phyloP scores from a whole-genome alignment of 371 early-diverging fungal species.

The Coemansia sp. region DNA sequence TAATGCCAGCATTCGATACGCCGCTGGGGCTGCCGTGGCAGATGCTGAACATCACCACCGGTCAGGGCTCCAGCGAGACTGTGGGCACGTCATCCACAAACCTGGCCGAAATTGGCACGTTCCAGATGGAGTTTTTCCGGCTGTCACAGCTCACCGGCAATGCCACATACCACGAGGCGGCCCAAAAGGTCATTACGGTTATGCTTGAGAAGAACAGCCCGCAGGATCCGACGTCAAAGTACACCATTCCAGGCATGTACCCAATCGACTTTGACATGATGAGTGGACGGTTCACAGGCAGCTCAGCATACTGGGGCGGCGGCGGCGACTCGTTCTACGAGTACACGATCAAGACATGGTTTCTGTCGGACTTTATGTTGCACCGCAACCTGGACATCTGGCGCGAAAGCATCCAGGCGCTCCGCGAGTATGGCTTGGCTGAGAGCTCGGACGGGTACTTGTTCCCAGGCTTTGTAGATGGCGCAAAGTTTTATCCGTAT shows the following conservation, averaged over 20 bases:
- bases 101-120: slow-evolving; percentile 82
- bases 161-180: slow-evolving; percentile 66
- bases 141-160: slow-evolving; percentile 75
- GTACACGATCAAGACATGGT: slow-evolving; percentile 73
- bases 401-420: slow-evolving; percentile 47
- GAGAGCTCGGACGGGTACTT: slow-evolving; percentile 30
- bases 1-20: slow-evolving; percentile 80
- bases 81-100: slow-evolving; percentile 28
- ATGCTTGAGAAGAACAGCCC: slow-evolving; percentile 40
- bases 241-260: slow-evolving; percentile 46
- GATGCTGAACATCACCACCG: slow-evolving; percentile 47
- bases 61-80: slow-evolving; percentile 69
- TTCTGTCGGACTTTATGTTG: slow-evolving; percentile 48
- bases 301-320: slow-evolving; percentile 61
- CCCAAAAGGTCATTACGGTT: slow-evolving; percentile 41
- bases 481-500: slow-evolving; percentile 38
- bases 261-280: slow-evolving; percentile 47
- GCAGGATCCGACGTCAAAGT: slow-evolving; percentile 19
- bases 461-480: slow-evolving; percentile 38
- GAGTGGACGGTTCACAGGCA: slow-evolving; percentile 31
- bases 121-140: slow-evolving; percentile 88
- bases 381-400: slow-evolving; percentile 49
- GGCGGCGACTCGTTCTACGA: slow-evolving; percentile 95
- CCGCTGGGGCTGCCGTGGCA: slow-evolving; percentile 73
- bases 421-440: slow-evolving; percentile 31